These are phyloP conservation scores for Luffa acutangula DNA, from an alignment of 306 rosid genomes.

Conservation along the genomic window DNA sequence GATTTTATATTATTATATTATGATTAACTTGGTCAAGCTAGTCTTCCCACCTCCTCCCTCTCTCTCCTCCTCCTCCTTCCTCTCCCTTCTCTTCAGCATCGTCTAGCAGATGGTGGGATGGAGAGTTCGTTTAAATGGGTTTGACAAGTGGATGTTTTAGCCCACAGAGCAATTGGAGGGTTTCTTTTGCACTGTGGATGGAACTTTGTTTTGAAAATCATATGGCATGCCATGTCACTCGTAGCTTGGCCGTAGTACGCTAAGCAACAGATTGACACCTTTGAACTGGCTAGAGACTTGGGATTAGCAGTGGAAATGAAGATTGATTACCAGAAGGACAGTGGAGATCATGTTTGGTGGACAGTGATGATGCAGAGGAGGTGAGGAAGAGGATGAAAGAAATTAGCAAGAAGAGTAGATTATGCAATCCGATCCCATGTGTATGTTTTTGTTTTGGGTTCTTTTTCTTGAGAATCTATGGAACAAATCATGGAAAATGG, in stretches of 20 bases:
- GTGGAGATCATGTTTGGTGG: conserved; percentile 9
- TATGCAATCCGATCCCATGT: not conserved
- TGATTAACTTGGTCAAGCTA: too few relatives aligned
- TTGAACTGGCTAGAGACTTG: conserved; percentile 20
- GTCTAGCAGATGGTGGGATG: too few relatives aligned
- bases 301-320: conserved; percentile 26
- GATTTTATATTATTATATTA: too few relatives aligned
- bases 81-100: too few relatives aligned
- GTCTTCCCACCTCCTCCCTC: too few relatives aligned
- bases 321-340: conserved; percentile 5
- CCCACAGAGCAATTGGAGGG: conserved; percentile 25
- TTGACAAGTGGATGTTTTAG: conserved; percentile 17
- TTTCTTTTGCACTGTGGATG: conserved; percentile 37
- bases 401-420: conserved; percentile 7
- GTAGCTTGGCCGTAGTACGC: conserved; percentile 27
- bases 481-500: not conserved
- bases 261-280: conserved; percentile 26
- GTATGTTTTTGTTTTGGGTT: not conserved
- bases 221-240: conserved; percentile 19
- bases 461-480: not conserved
- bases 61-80: too few relatives aligned
- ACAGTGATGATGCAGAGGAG: conserved; percentile 22
- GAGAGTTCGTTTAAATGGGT: conserved; percentile 13
- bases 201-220: conserved; percentile 24
- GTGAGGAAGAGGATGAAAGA: conserved; percentile 15